These are phyloP conservation scores for Trichoderma sp. DNA, from an alignment of 2,329 filamentous ascomycete genomes.

Conservation along the genomic window DNA sequence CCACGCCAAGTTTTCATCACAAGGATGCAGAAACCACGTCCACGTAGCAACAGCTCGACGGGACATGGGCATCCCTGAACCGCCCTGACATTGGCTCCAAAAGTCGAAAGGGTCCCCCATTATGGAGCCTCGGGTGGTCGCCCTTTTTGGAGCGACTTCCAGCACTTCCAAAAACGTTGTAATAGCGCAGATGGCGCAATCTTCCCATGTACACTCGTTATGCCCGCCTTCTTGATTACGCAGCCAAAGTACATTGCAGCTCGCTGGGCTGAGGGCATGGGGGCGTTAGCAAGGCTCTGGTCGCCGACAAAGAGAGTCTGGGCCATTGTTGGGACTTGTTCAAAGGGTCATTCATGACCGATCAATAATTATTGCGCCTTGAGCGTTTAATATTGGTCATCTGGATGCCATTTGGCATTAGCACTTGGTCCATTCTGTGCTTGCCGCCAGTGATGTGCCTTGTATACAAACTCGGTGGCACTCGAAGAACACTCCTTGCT, in stretches of 20 bases:
- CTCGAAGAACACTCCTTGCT: neutral
- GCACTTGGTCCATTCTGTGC: neutral
- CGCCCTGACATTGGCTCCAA: neutral
- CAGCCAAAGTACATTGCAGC: neutral
- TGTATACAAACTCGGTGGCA: neutral
- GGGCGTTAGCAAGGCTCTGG: neutral
- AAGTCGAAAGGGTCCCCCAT: neutral
- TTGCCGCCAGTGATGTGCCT: neutral
- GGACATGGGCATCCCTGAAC: slow-evolving; percentile 11
- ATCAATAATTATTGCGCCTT: slow-evolving; percentile 4
- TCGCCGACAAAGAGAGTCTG: neutral
- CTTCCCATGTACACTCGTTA: slow-evolving; percentile 20
- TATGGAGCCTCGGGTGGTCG: slow-evolving; percentile 22
- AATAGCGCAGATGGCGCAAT: slow-evolving; percentile 25
- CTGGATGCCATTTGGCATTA: neutral
- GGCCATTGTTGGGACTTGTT: neutral
- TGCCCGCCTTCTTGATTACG: neutral
- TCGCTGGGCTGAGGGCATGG: slow-evolving; percentile 1
- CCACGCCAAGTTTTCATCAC: neutral
- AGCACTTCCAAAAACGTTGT: slow-evolving; percentile 17
- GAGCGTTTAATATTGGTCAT: neutral
- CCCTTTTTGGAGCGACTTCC: slow-evolving; percentile 21
- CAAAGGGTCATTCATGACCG: neutral
- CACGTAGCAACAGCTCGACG: neutral
- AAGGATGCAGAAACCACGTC: neutral